Evolutionary conservation across 108 stramenopile genomes (phyloP), one percentile per base, ranked within the genome.

Genomic region (Aurantiochytrium sp.): DNA sequence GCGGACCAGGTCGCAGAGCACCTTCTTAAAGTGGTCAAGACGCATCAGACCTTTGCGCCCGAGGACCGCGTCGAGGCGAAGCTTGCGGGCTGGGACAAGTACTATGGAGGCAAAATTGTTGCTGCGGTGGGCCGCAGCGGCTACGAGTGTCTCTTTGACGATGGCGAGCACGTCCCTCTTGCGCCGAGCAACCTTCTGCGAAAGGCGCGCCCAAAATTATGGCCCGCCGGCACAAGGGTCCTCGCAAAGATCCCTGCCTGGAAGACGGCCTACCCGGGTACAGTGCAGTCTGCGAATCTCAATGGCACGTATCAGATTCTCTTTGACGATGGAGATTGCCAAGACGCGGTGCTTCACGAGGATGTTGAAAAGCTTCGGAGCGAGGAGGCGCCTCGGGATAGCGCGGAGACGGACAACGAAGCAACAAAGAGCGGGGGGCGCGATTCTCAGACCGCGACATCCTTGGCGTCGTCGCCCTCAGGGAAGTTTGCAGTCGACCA

Each of bases 21-120:
- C 24, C 42, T 22, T 22, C n/a, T 81, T 5, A 81, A 48, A 22
- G 30, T 39, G 12, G 45, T 27, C 0, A 41, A 41, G 19, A 41
- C 39, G 3, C 24, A 39, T 12, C 39, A 48, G n/a, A n/a, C 39
- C 10, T 81, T 81, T 2, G 12, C 39, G 39, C 45, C 73, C 1
- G 73, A 30, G 27, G 73, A 81, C 45, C 21, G 73, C 42, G 32
- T 81, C 12, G 73, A 81, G 45, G 73, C 73, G 32, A 81, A 81
- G 24, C 39, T 81, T 48, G 73, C 39, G 12, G 73, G 73, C 39
- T 81, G 73, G 73, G 45, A 81, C 3, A 81, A 81, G 24, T 81
- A 39, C 32, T 81, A 48, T 2, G 27, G 27, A 15, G 73, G 73
- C 36, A 81, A 1, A 30, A n/a, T 81, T 24, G 73, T 81, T 48